These are phyloP conservation scores for Colletotrichum neosansevieriae DNA, from an alignment of 2,329 filamentous ascomycete genomes.

Conservation along the genomic window DNA sequence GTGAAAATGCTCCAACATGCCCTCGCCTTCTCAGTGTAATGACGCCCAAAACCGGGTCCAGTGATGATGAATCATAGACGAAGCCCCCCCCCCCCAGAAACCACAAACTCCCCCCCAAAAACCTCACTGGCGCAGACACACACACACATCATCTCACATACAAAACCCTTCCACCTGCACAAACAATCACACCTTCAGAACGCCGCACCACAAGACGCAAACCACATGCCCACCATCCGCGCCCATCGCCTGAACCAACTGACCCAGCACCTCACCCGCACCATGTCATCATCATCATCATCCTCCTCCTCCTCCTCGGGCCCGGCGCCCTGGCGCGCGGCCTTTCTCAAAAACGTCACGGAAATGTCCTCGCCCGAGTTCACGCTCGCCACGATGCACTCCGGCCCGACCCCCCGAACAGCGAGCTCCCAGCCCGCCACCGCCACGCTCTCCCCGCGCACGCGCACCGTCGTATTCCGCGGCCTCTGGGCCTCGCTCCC, in stretches of 20 bases:
- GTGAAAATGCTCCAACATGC: too few relatives aligned
- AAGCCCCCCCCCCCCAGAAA: too few relatives aligned
- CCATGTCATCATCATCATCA: conserved; percentile 42
- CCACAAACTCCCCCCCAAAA: neutral
- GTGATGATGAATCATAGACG: conserved; percentile 26
- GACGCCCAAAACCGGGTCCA: conserved; percentile 9
- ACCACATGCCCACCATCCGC: conserved; percentile 24
- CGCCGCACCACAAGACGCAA: neutral
- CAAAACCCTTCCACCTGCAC: neutral
- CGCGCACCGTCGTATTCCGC: conserved; percentile 85
- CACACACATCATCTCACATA: neutral
- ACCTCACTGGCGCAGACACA: neutral
- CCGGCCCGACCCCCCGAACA: conserved; percentile 22
- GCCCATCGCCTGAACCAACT: conserved; percentile 21
- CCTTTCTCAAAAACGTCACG: conserved; percentile 64
- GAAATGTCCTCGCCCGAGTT: conserved; percentile 63
- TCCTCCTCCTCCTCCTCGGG: conserved; percentile 26
- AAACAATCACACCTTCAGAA: neutral
- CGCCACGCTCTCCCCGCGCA: conserved; percentile 56
- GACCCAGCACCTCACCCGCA: conserved; percentile 36
- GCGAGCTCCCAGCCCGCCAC: too few relatives aligned
- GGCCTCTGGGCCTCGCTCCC: conserved; percentile 85
- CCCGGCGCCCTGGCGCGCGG: conserved; percentile 65
- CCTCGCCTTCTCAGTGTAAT: neutral
- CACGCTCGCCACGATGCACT: conserved; percentile 63